phyloP scores from a whole-genome alignment of 2,329 filamentous ascomycete genomes.

The Exophiala dermatitidis region DNA sequence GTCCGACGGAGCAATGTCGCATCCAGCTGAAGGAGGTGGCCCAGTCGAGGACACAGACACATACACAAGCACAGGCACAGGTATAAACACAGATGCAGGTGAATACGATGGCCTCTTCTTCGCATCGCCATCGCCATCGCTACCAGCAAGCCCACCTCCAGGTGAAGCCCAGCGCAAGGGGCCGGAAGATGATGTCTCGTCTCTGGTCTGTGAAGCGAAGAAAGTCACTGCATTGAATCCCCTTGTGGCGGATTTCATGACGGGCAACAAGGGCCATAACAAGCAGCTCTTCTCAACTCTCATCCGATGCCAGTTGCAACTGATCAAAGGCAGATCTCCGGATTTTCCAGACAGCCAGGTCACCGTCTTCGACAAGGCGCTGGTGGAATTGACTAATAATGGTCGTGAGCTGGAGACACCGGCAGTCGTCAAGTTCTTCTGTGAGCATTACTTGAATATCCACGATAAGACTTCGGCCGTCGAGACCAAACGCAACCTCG shows the following conservation, averaged over 20 bases:
- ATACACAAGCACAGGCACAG: background rate
- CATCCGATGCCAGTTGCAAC: conserved; percentile 32
- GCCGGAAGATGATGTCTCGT: conserved; percentile 23
- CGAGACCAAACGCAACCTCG: background rate
- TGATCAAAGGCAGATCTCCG: conserved; percentile 34
- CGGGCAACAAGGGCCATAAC: conserved; percentile 25
- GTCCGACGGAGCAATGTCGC: too few species aligned
- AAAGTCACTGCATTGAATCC: conserved; percentile 27
- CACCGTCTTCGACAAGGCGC: conserved; percentile 37
- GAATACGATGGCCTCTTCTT: conserved; percentile 8
- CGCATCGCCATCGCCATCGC: conserved; percentile 11
- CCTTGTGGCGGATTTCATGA: conserved; percentile 30
- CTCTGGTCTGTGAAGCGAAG: conserved; percentile 30
- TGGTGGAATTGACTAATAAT: conserved; percentile 33
- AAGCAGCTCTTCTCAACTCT: conserved; percentile 31
- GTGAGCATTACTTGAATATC: conserved; percentile 36
- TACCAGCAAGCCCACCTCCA: background rate
- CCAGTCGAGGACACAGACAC: too few species aligned
- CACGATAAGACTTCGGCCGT: conserved; percentile 14
- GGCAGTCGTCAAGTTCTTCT: conserved; percentile 35
- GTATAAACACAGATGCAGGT: background rate
- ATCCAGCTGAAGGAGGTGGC: too few species aligned
- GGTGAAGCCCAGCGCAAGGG: background rate
- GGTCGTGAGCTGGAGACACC: conserved; percentile 30
- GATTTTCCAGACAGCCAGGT: conserved; percentile 33